Conservation (phyloP, 805 yeast species). For the Yamadazyma tumulicola region DNA sequence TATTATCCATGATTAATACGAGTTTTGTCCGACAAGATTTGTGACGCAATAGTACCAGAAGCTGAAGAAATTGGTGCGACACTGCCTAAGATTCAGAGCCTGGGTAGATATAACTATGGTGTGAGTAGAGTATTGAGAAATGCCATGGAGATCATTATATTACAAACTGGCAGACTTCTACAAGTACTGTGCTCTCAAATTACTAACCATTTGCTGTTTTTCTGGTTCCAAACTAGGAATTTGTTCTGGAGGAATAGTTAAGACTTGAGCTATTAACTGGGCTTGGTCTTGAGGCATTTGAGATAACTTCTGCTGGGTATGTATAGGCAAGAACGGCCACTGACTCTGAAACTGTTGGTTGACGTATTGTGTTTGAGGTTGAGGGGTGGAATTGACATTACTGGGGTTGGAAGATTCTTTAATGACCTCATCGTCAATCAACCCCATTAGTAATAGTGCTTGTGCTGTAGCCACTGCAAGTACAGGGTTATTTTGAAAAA, state of each 20-base stretch:
- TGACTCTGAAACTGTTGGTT: conserved; percentile 13
- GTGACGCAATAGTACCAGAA: background rate
- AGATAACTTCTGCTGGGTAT: conserved; percentile 48
- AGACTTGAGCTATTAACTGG: conserved; percentile 50
- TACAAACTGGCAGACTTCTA: no score
- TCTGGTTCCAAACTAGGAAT: conserved; percentile 48
- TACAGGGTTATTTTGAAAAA: conserved; percentile 51
- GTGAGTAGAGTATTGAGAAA: no score
- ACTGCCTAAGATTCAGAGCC: no score
- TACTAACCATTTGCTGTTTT: conserved; percentile 52
- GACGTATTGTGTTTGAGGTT: conserved; percentile 6
- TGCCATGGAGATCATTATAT: no score
- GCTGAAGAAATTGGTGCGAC: no score
- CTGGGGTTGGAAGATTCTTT: conserved; percentile 44
- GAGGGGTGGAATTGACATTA: background rate
- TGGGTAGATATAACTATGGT: no score
- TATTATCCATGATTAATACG: background rate
- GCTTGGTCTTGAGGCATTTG: conserved; percentile 57
- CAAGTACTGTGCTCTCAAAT: conserved; percentile 53
- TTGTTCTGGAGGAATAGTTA: conserved; percentile 48
- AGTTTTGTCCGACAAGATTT: background rate
- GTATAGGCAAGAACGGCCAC: conserved; percentile 48
- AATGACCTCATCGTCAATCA: conserved; percentile 67
- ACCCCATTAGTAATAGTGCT: conserved; percentile 72
- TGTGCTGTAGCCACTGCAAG: conserved; percentile 69